A percentile compares a stretch with the other conserved stretches of the same genome.
Evolutionary conservation across 2,329 filamentous ascomycete species (phyloP).

Genomic region (Teratosphaeria pseudoeucalypti): DNA sequence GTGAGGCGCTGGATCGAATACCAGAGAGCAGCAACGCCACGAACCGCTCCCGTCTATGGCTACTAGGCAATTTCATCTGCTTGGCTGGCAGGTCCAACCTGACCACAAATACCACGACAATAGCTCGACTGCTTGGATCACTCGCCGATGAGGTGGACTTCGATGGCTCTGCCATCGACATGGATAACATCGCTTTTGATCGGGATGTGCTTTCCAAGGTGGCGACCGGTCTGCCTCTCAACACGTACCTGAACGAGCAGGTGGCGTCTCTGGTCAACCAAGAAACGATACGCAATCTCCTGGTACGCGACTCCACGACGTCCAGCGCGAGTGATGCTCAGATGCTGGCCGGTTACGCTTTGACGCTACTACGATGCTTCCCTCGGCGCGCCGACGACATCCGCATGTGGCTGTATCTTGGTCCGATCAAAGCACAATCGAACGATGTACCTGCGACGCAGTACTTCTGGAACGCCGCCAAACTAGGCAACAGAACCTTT

Average conservation of each 20-base stretch:
- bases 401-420: slow-evolving; percentile 84
- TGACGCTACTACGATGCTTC: slow-evolving; percentile 78
- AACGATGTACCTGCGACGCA: slow-evolving; percentile 55
- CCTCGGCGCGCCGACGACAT: slow-evolving; percentile 75
- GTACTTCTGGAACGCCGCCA: slow-evolving; percentile 70
- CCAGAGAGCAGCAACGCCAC: slow-evolving; percentile 2
- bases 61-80: slow-evolving; percentile 50
- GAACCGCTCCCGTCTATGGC: slow-evolving; percentile 39
- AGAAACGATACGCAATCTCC: slow-evolving; percentile 52
- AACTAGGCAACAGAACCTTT: slow-evolving; percentile 47
- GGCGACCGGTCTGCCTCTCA: slow-evolving; percentile 19
- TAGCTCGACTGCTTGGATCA: slow-evolving; percentile 47
- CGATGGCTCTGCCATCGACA: slow-evolving; percentile 26
- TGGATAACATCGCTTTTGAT: slow-evolving; percentile 25
- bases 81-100: slow-evolving; percentile 12
- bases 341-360: slow-evolving; percentile 71
- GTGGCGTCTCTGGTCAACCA: slow-evolving; percentile 64
- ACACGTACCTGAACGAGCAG: slow-evolving; percentile 50
- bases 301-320: slow-evolving; percentile 19
- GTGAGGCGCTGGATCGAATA: slow-evolving; percentile 8
- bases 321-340: slow-evolving; percentile 50
- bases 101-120: slow-evolving; percentile 43
- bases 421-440: slow-evolving; percentile 44
- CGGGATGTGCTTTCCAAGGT: slow-evolving; percentile 36
- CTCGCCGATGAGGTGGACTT: slow-evolving; percentile 47